A percentile compares a stretch with the other conserved stretches of the same genome.
These are phyloP conservation scores for Leishmania tarentolae DNA, from an alignment of 208 protist species.

Conservation along the genomic window DNA sequence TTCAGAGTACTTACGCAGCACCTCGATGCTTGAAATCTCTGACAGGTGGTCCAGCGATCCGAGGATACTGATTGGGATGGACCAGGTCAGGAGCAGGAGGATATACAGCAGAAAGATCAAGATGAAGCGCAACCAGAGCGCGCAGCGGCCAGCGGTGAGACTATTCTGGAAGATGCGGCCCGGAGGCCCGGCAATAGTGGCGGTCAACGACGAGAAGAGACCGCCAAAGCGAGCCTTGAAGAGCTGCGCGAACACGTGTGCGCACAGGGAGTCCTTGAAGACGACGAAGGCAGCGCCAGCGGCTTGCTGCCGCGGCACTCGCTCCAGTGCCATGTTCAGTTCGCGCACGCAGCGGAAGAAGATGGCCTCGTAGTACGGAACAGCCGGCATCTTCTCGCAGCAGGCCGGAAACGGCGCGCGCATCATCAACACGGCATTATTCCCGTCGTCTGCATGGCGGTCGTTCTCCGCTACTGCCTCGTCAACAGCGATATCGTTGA, in stretches of 20 bases:
- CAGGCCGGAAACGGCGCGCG: constrained; percentile 38
- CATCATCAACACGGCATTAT: constrained; percentile 29
- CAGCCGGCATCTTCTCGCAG: constrained; percentile 50
- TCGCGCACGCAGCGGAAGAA: constrained; percentile 39
- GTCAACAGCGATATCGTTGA: background rate
- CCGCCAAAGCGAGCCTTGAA: constrained; percentile 54
- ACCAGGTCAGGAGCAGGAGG: constrained; percentile 66
- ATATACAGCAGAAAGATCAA: constrained; percentile 56
- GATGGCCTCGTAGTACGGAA: constrained; percentile 48
- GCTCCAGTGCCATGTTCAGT: constrained; percentile 54
- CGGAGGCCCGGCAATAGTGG: constrained; percentile 73
- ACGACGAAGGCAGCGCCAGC: constrained; percentile 68
- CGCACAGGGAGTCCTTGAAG: constrained; percentile 62
- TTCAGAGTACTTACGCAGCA: constrained; percentile 31
- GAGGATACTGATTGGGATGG: constrained; percentile 76
- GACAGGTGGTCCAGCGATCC: constrained; percentile 76
- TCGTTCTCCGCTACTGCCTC: background rate
- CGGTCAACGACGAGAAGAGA: constrained; percentile 35
- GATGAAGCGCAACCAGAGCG: constrained; percentile 48
- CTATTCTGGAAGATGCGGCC: constrained; percentile 70
- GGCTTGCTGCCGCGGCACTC: constrained; percentile 37
- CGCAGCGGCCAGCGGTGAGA: constrained; percentile 45
- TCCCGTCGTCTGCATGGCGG: background rate
- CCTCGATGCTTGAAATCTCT: constrained; percentile 42
- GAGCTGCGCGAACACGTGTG: constrained; percentile 79